Conservation (phyloP, 306 rosid genomes). For the Rosa lucieae region DNA sequence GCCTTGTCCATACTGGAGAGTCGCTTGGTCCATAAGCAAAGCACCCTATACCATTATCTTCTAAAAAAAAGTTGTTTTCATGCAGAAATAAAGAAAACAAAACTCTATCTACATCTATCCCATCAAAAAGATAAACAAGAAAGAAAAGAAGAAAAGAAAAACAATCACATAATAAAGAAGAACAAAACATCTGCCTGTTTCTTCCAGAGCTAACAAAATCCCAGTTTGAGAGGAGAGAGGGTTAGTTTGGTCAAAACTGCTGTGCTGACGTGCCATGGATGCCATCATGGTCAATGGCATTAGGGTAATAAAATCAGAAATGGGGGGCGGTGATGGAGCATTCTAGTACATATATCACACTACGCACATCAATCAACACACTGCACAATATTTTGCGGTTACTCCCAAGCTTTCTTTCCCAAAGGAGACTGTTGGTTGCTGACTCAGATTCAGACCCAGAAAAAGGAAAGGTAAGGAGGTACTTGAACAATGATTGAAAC, state of each 20-base stretch:
- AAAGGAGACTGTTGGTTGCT: slow-evolving; percentile 15
- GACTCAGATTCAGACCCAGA: slow-evolving; percentile 7
- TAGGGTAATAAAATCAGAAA: not conserved
- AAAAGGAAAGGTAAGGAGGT: not conserved
- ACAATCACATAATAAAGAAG: not conserved
- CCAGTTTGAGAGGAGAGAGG: not conserved
- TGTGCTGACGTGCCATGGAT: not conserved
- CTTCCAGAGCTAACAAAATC: not conserved
- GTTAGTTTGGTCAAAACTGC: not conserved
- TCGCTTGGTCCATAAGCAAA: slow-evolving; percentile 45
- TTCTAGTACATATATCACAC: not conserved
- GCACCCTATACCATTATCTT: slow-evolving; percentile 25
- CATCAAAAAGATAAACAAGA: not conserved
- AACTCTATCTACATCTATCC: not conserved
- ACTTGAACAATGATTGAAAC: not conserved
- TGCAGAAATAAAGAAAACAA: not conserved
- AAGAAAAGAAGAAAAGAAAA: not conserved
- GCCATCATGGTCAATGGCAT: not conserved
- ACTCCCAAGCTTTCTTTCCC: not conserved
- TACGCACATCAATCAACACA: too few relatives aligned
- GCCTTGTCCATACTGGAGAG: not conserved
- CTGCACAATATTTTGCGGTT: not conserved
- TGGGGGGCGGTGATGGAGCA: slow-evolving; percentile 1
- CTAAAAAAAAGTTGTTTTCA: slow-evolving; percentile 14
- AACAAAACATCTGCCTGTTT: not conserved